Evolutionary conservation across 805 yeast species (phyloP), one percentile per base, ranked within the genome.

Genomic region (Candida tammaniensis): DNA sequence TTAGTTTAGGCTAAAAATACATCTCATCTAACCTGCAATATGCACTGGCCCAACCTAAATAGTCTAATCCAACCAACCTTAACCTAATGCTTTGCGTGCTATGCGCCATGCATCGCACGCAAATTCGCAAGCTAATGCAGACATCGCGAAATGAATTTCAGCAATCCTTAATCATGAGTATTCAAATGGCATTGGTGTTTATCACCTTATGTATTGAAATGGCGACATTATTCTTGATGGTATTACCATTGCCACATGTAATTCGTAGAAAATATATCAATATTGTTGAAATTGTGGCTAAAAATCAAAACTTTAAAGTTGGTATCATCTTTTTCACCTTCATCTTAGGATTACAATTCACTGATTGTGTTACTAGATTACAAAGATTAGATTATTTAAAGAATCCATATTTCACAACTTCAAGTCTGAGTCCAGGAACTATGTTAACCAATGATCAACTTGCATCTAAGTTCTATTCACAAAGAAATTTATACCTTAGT

Each of bases 391-490:
- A 46, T 30, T 43, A 37, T 24, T 18, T 41, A 7, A 49, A 40
- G 18, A 51, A 47, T 30, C 56, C 64, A 4, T 51, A 52, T 38
- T 56, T 32, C 27, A 33, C 36, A 5, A 31, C 33, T 17, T 33
- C 43, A 8, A 35, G 36, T 15, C 16, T 13, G 18, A 17, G 15
- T 12, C 7, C 13, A n/a, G 17, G 26, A 10, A 22, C 44, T 9
- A 39, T 58, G 21, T 59, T 71, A 29, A 63, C 70, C 26, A 56
- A 64, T 24, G 82, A 79, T 15, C 72, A 67, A 40, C 55, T 76
- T 43, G 84, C 82, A 4, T 61, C 75, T 30, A 74, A 78, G 40
- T 78, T 80, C 38, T 79, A 77, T 46, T 68, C 79, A 24, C 85
- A 79, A 53, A 65, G 86, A 51, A 79, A 79, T 44, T 61, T 76